Percentiles rank a stretch among this genome's conserved stretches.
Conservation (phyloP, 169 alveolate species). For the Eimeria praecox region DNA sequence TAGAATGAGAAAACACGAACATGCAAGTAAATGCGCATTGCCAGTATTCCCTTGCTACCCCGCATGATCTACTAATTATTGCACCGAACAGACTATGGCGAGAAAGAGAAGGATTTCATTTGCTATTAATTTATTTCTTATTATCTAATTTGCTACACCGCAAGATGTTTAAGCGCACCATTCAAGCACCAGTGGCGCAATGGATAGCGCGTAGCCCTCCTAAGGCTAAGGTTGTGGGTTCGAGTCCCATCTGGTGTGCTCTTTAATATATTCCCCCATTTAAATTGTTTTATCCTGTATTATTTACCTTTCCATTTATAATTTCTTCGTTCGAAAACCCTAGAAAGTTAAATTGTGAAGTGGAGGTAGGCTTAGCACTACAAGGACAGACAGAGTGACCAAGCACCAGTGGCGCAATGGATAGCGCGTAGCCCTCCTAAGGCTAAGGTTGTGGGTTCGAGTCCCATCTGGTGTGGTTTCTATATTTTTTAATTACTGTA, state of each 20-base stretch:
- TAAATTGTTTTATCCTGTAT: neutral
- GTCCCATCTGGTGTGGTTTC: slow-evolving; percentile 93
- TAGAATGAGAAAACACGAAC: no score
- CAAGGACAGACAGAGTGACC: neutral
- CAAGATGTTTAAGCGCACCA: no score
- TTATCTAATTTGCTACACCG: neutral
- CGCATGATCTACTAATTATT: neutral
- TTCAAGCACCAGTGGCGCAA: slow-evolving; percentile 93
- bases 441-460: slow-evolving; percentile 98
- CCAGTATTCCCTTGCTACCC: neutral
- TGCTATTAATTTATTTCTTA: neutral
- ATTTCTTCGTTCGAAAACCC: neutral
- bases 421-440: slow-evolving; percentile 98
- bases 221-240: slow-evolving; percentile 97
- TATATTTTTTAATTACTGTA: neutral
- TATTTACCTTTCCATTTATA: neutral
- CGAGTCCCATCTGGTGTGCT: slow-evolving; percentile 95
- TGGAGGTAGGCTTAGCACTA: neutral
- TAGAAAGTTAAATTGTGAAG: neutral
- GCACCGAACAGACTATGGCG: neutral
- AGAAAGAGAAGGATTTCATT: neutral
- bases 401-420: slow-evolving; percentile 96
- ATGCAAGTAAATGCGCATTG: no score
- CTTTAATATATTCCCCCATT: neutral
- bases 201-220: slow-evolving; percentile 98